Evolutionary conservation across 208 protist species (phyloP), one percentile per base, ranked within the genome.

Genomic region (Vickermania ingenoplastis): DNA sequence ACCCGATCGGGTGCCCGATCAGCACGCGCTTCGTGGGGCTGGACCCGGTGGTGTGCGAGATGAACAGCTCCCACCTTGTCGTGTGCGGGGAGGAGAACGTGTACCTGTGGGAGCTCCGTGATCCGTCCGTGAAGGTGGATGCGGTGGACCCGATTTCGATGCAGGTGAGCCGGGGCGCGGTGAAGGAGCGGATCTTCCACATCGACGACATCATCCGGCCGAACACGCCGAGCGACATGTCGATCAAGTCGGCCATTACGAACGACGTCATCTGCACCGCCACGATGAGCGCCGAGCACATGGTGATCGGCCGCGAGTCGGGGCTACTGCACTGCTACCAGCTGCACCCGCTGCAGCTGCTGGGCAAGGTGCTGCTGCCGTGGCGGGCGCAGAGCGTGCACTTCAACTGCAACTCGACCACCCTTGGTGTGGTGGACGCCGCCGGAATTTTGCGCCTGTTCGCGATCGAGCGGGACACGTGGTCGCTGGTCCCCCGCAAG

Each of bases 41-140:
- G 31, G 96, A 97, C 61, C 90, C 91, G 11, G 75, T 80, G 60
- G 77, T 73, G 30, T 73, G 91, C 50, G 69, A 61, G 48, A 97
- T 99, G 86, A 98, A 97, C 63, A 75, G 74, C 14, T 79, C 69
- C 7, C 87, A 97, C 74, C 80, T 98, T 1, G 85, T 97, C n/a
- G 82, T 91, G 56, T 84, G 90, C 26, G 84, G 81, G 3, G 85
- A 96, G 31, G 91, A 95, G 58, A 82, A 82, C 62, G 77, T 98
- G 53, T 97, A 92, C 72, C 61, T 98, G 14, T 99, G 97, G 96
- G 92, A 98, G 73, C 97, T 96, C 67, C 88, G 89, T 58, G 78
- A 94, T 57, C 84, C 88, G 21, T 55, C 53, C 54, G 75, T 81
- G 21, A 69, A 74, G 41, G 75, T 91, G 21, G 87, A 96, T 62